phyloP scores from a whole-genome alignment of 2,329 filamentous ascomycete species.

The Nigrograna mackinnonii region DNA sequence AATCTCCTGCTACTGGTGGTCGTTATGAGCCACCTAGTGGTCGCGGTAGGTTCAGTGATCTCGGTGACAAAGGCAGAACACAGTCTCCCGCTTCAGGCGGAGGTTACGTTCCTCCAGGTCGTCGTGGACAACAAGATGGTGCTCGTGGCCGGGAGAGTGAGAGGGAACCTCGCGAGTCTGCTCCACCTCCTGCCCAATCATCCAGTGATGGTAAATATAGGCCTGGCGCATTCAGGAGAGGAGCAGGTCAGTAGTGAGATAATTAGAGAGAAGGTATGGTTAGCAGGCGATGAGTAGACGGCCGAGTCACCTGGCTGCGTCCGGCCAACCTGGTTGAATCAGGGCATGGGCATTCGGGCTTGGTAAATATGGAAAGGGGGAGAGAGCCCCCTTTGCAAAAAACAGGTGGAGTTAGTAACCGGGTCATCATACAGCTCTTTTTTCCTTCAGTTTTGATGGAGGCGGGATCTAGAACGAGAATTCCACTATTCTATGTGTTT shows the following conservation, averaged over 20 bases:
- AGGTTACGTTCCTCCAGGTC: constrained; percentile 31
- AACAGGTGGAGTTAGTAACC: too few species aligned
- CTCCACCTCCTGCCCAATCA: constrained; percentile 23
- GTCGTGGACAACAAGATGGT: constrained; percentile 27
- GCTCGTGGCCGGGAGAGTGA: constrained; percentile 22
- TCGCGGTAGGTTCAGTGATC: constrained; percentile 29
- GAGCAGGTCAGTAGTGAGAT: constrained; percentile 7
- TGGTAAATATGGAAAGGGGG: too few species aligned
- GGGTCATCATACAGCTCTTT: too few species aligned
- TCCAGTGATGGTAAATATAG: constrained; percentile 43
- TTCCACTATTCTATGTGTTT: too few species aligned
- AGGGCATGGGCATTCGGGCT: too few species aligned
- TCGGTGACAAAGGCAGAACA: constrained; percentile 26
- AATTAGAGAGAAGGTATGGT: constrained; percentile 3
- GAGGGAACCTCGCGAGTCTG: constrained; percentile 24
- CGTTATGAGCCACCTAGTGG: constrained; percentile 32
- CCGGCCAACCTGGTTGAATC: too few species aligned
- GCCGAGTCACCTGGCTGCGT: too few species aligned
- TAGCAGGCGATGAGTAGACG: too few species aligned
- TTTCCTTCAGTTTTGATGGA: too few species aligned
- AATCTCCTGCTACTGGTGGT: constrained; percentile 33
- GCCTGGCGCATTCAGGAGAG: constrained; percentile 40
- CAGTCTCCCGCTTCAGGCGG: constrained; percentile 34
- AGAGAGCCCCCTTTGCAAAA: too few species aligned
- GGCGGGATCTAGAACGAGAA: too few species aligned